Evolutionary conservation across 2,329 filamentous ascomycete genomes (phyloP).

Genomic region (Pleoardoris graminearum): DNA sequence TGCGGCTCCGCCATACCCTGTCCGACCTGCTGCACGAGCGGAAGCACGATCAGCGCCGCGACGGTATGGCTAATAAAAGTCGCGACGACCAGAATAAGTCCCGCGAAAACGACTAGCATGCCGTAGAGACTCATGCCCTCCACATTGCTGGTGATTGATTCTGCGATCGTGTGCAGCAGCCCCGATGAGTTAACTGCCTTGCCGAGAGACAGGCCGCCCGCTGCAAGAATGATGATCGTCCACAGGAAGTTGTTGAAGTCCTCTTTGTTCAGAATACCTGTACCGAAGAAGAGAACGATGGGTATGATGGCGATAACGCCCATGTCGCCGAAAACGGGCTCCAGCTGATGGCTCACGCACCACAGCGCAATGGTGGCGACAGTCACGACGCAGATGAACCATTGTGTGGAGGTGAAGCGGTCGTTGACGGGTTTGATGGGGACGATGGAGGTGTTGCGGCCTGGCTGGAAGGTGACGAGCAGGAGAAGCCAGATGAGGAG

Average conservation of each 20-base stretch:
- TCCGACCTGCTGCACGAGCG: constrained; percentile 85
- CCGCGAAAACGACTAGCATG: constrained; percentile 82
- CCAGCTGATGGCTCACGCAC: constrained; percentile 89
- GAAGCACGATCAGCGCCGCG: constrained; percentile 90
- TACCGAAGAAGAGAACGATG: constrained; percentile 93
- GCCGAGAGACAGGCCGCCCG: constrained; percentile 87
- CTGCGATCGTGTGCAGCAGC: constrained; percentile 84
- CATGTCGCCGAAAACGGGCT: constrained; percentile 92
- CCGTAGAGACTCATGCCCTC: constrained; percentile 81
- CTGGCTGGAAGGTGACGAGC: constrained; percentile 81
- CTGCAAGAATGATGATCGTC: constrained; percentile 98
- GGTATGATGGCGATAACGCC: constrained; percentile 96
- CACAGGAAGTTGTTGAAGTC: constrained; percentile 99
- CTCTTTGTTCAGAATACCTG: constrained; percentile 94
- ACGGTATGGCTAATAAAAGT: constrained; percentile 99
- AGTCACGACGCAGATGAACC: constrained; percentile 86
- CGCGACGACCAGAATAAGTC: constrained; percentile 85
- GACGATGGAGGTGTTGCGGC: constrained; percentile 83
- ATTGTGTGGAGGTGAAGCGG: constrained; percentile 83
- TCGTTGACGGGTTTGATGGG: constrained; percentile 90
- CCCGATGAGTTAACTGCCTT: constrained; percentile 95
- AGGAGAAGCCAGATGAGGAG: constrained; percentile 87
- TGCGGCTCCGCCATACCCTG: constrained; percentile 82
- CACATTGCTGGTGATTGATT: constrained; percentile 72
- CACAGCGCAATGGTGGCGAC: constrained; percentile 84